These are phyloP conservation scores for Xylariaceae sp. DNA, from an alignment of 2,329 filamentous ascomycete genomes.

Conservation along the genomic window DNA sequence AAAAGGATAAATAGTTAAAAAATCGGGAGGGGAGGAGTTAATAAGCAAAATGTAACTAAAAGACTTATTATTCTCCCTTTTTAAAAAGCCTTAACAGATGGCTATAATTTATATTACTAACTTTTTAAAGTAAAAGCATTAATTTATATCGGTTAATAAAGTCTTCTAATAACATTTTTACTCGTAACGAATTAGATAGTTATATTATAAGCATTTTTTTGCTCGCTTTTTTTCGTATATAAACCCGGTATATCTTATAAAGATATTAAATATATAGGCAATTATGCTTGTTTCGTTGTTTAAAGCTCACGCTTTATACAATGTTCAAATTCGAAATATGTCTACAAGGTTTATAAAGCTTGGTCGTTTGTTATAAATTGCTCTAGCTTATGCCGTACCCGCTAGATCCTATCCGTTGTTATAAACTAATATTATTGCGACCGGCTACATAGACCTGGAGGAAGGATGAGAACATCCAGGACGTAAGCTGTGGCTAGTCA, in stretches of 20 bases:
- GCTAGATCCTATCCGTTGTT: neutral
- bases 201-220: neutral
- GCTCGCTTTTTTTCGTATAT: conserved; percentile 2
- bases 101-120: too few relatives aligned
- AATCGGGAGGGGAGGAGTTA: too few relatives aligned
- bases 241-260: conserved; percentile 3
- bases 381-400: neutral
- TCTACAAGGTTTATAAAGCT: conserved; percentile 2
- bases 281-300: conserved; percentile 7
- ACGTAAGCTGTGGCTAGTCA: neutral
- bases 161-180: neutral
- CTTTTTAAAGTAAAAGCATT: too few relatives aligned
- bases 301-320: conserved; percentile 3
- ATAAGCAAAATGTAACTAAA: too few relatives aligned
- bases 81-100: too few relatives aligned
- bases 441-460: neutral
- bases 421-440: neutral
- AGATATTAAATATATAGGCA: neutral
- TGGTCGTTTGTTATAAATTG: conserved; percentile 1
- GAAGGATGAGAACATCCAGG: neutral
- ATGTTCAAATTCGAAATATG: neutral
- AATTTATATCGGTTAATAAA: too few relatives aligned
- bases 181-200: neutral
- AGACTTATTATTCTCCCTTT: too few relatives aligned
- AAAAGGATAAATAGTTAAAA: too few relatives aligned